Conservation (phyloP, 345 rosid genomes). For the Aquilaria sinensis region DNA sequence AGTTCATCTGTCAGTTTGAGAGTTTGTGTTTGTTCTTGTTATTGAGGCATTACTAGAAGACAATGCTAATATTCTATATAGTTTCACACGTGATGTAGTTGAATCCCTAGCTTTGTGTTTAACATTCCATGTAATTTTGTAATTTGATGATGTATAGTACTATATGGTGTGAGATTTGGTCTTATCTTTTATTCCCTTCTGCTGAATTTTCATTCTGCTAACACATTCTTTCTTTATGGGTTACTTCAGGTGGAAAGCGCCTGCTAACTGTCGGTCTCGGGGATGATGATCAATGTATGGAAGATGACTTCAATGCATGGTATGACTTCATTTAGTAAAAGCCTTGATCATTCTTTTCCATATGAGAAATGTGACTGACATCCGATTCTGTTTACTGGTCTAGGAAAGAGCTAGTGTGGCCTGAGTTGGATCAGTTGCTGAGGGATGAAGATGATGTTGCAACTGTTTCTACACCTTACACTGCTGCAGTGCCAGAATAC, state of each 20-base stretch:
- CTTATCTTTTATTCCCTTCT: too few relatives aligned
- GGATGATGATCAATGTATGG: slow-evolving; percentile 98
- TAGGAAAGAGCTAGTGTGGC: slow-evolving; percentile 84
- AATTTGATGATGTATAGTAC: too few relatives aligned
- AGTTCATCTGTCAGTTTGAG: too few relatives aligned
- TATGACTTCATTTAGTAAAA: slow-evolving; percentile 15
- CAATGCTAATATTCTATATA: too few relatives aligned
- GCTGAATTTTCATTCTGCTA: neutral
- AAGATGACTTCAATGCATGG: slow-evolving; percentile 88
- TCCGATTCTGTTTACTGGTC: slow-evolving; percentile 7
- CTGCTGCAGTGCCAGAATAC: slow-evolving; percentile 84
- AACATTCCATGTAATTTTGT: too few relatives aligned
- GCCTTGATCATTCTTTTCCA: neutral
- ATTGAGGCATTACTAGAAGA: too few relatives aligned
- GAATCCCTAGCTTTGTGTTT: too few relatives aligned
- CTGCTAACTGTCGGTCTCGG: slow-evolving; percentile 81
- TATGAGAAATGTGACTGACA: neutral
- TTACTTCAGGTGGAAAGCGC: slow-evolving; percentile 55
- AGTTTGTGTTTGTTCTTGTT: too few relatives aligned
- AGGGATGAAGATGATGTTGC: slow-evolving; percentile 71
- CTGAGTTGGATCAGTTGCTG: slow-evolving; percentile 76
- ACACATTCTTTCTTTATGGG: neutral
- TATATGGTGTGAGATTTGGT: too few relatives aligned
- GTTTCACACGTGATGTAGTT: too few relatives aligned
- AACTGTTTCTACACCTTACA: slow-evolving; percentile 70